Evolutionary conservation across 345 rosid genomes (phyloP), one percentile per base, ranked within the genome.

Genomic region (Populus alba): DNA sequence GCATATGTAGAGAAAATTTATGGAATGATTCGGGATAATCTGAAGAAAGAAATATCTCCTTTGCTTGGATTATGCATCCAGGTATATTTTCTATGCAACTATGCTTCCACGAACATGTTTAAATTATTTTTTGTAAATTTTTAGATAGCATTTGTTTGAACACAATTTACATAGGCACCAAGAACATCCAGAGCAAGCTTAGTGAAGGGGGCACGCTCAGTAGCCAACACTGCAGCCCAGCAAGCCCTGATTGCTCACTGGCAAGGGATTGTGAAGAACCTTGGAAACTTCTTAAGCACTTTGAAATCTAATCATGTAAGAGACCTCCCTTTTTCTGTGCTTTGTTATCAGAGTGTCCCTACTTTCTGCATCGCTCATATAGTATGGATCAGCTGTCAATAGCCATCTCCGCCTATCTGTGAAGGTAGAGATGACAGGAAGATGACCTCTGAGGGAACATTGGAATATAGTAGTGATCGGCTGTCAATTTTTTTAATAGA

Each of bases 251-350:
- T 95, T 79, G 95, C 97, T 25, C 97, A 95, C 80, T 95, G 97
- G 98, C 97, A 95, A 87, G 97, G 95, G 79, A 95, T 92, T 76
- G 97, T 92, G 67, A 95, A 89, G 87, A 95, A 97, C 87, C 97
- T 95, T 37, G 95, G 95, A 72, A 95, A 87, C 86, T 90, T 92
- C 88, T 86, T 95, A 65, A 88, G 90, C 74, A 92, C 94, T 39
- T 83, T 95, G 87, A 87, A 86, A 88, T 85, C 84, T 43, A 92
- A 95, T 77, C 88, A 91, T 80, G 98, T 95, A 53, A 85, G 91
- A 75, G 47, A 39, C 35, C n/a, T 53, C 13, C 13, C 33, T 22
- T 11, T 31, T 39, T 68, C 70, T 61, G 22, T 77, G 73, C 13
- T 66, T 65, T 7, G 2, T 35, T 23, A 43, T 47, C 51, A 4